Evolutionary conservation across 345 rosid species (phyloP).

Genomic region (Hypericum androsaemum): DNA sequence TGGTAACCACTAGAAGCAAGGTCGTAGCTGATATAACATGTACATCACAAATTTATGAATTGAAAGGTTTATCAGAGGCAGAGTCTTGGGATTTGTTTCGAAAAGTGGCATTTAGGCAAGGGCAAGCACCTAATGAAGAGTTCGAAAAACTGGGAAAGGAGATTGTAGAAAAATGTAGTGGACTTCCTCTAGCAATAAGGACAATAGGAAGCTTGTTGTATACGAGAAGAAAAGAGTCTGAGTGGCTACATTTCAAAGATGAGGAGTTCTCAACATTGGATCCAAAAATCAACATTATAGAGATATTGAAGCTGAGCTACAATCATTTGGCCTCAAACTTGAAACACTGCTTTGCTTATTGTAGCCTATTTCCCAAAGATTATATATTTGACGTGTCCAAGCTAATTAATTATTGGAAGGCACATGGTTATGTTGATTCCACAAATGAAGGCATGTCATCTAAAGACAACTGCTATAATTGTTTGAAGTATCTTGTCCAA

Average conservation of each 20-base stretch:
- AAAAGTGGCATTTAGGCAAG: slow-evolving; percentile 14
- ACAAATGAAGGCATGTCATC: neutral
- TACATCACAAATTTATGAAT: neutral
- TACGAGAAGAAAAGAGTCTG: neutral
- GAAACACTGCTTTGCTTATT: slow-evolving; percentile 11
- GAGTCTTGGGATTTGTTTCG: neutral
- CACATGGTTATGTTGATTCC: slow-evolving; percentile 13
- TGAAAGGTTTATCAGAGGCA: neutral
- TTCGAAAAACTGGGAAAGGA: slow-evolving; percentile 12
- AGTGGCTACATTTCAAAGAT: slow-evolving; percentile 12
- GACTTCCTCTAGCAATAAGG: slow-evolving; percentile 20
- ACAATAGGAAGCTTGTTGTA: slow-evolving; percentile 14
- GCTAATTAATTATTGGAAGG: slow-evolving; percentile 16
- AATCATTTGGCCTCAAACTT: neutral
- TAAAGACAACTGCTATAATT: slow-evolving; percentile 14
- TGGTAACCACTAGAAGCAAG: slow-evolving; percentile 11
- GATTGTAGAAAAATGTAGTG: slow-evolving; percentile 23
- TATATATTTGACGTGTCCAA: fast-evolving
- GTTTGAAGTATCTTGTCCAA: slow-evolving; percentile 11
- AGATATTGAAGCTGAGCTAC: slow-evolving; percentile 14
- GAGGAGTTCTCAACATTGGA: slow-evolving; percentile 20
- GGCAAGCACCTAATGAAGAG: slow-evolving; percentile 5
- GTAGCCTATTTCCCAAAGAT: slow-evolving; percentile 20
- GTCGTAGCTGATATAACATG: neutral
- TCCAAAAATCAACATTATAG: neutral